Base-by-base conservation (phyloP, 2,329 filamentous ascomycete species). In the Dothiorella sarmentorum region DNA sequence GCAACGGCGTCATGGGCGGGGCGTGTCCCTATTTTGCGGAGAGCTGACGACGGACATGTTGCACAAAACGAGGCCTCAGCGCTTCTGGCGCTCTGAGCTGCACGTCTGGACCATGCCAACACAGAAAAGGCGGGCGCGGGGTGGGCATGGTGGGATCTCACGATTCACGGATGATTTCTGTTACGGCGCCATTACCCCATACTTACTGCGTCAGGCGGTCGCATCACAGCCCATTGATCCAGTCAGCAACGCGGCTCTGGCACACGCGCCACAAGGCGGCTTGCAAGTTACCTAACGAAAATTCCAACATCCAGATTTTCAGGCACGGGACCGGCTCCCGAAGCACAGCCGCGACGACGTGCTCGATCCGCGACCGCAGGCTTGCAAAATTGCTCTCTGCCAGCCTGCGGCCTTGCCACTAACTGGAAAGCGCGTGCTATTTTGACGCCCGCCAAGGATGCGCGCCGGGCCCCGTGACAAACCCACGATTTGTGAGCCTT, bases 341-440 rank as follows among this genome's bases (percentile, higher is more conserved):
- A 40, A 40, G 49, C 35, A 35, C 49, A 53, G 33, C 49, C 49
- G 49, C 49, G 49, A 53, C 49, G n/a, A 53, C 15, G 49, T 35
- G 49, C 27, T 13, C 47, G 42, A 27, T 27, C 10, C 20, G 42
- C 42, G 9, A n/a, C 13, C 42, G 22, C 29, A 26, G 43, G 24
- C 43, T 45, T 33, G 33, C 40, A 53, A 53, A 53, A 63, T 63
- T 60, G 60, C 61, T 62, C 60, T n/a, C n/a, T n/a, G n/a, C n/a
- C 61, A 61, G 45, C 27, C 11, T 11, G 63, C 69, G 67, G 68
- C 70, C 63, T 65, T 74, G 71, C 72, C 71, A 71, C 73, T 75
- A 75, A 74, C 73, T 73, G 73, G 70, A 75, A 73, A 72, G 73
- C 68, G 66, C 59, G 49, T 38, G n/a, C 35, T 53, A 53, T 53